phyloP scores from a whole-genome alignment of 2,329 filamentous ascomycete species.

The Ophiostoma triangulosporum region DNA sequence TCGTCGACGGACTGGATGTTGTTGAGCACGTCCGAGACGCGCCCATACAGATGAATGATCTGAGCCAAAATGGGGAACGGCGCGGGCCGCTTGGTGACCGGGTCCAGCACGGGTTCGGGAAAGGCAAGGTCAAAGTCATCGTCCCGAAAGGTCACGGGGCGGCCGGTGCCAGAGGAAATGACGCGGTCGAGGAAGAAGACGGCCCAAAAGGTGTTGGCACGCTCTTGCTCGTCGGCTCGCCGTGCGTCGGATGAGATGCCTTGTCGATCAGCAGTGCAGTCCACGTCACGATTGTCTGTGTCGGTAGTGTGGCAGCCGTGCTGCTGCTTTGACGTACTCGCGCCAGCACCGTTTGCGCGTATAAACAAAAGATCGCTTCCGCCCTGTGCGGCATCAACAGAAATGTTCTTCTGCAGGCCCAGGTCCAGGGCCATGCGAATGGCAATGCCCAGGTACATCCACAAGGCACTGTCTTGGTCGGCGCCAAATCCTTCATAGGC shows the following conservation, averaged over 20 bases:
- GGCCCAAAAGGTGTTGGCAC: slow-evolving; percentile 80
- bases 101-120: slow-evolving; percentile 34
- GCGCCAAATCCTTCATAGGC: slow-evolving; percentile 84
- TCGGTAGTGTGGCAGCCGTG: neutral
- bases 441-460: slow-evolving; percentile 85
- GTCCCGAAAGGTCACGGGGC: slow-evolving; percentile 70
- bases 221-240: slow-evolving; percentile 61
- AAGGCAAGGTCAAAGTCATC: slow-evolving; percentile 75
- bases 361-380: slow-evolving; percentile 35
- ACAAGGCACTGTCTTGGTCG: slow-evolving; percentile 76
- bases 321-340: slow-evolving; percentile 14
- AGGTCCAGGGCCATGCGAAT: slow-evolving; percentile 56
- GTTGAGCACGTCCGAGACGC: slow-evolving; percentile 74
- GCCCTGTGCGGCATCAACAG: slow-evolving; percentile 45
- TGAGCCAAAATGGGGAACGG: slow-evolving; percentile 70
- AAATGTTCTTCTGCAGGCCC: slow-evolving; percentile 69
- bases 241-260: slow-evolving; percentile 30
- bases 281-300: neutral
- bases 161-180: slow-evolving; percentile 75
- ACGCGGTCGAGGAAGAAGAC: slow-evolving; percentile 79
- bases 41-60: slow-evolving; percentile 75
- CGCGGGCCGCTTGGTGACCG: slow-evolving; percentile 55
- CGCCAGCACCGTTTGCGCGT: too few species aligned
- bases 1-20: slow-evolving; percentile 62
- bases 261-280: neutral